phyloP scores from a whole-genome alignment of 1,139 yeast genomes.

The Debaryomycetaceae sp. region DNA sequence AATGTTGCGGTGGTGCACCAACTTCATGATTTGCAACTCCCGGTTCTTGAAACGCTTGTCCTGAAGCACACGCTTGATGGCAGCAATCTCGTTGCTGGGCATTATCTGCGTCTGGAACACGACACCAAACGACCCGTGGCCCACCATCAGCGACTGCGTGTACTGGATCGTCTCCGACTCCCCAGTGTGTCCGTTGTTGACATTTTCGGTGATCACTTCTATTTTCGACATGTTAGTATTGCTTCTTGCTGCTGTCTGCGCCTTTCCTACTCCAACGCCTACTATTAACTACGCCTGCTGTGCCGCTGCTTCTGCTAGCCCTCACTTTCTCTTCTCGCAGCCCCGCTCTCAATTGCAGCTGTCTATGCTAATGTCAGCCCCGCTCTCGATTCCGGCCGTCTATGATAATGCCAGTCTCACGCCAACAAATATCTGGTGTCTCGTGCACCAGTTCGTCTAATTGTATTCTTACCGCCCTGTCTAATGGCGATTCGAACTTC shows the following conservation, averaged over 20 bases:
- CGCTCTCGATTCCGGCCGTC: too few species aligned
- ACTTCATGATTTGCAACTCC: constrained; percentile 93
- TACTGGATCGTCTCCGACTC: constrained; percentile 58
- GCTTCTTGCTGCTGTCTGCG: too few species aligned
- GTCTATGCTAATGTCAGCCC: too few species aligned
- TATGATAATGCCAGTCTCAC: too few species aligned
- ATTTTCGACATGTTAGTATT: constrained; percentile 45
- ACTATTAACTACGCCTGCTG: too few species aligned
- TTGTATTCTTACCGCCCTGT: too few species aligned
- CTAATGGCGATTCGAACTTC: neutral
- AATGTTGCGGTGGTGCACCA: constrained; percentile 80
- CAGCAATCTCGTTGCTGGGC: constrained; percentile 77
- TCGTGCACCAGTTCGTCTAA: too few species aligned
- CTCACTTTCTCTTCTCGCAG: too few species aligned
- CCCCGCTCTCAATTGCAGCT: too few species aligned
- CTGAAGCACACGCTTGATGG: constrained; percentile 91
- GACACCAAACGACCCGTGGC: constrained; percentile 96
- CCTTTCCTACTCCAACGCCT: too few species aligned
- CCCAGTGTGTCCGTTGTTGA: constrained; percentile 72
- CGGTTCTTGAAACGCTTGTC: constrained; percentile 95
- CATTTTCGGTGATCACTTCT: constrained; percentile 67
- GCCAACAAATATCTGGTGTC: too few species aligned
- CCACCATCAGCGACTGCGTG: constrained; percentile 81
- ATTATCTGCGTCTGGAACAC: constrained; percentile 83
- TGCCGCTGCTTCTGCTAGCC: too few species aligned